A percentile compares a stretch with the other conserved stretches of the same genome.
phyloP scores from a whole-genome alignment of 768 basidiomycete genomes.

The Suillus subluteus region DNA sequence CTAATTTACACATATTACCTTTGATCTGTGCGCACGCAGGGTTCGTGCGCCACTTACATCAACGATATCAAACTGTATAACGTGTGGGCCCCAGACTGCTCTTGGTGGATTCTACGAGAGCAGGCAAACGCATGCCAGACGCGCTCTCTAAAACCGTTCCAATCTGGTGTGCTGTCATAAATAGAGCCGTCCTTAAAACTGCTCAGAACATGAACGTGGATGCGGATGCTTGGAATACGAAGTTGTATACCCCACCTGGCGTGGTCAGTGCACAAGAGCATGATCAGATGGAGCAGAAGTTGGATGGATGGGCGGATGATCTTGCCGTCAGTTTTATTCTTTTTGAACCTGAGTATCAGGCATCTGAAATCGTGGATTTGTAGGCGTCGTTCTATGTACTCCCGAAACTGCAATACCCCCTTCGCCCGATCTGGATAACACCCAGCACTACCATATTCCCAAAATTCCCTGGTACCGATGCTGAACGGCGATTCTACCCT shows the following conservation, averaged over 20 bases:
- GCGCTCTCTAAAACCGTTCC: slow-evolving; percentile 93
- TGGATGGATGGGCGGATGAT: slow-evolving; percentile 71
- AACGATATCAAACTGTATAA: slow-evolving; percentile 10
- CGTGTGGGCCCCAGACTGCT: slow-evolving; percentile 54
- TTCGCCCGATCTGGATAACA: slow-evolving; percentile 89
- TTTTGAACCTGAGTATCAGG: too few relatives aligned
- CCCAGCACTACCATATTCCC: slow-evolving; percentile 64
- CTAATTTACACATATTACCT: slow-evolving; percentile 80
- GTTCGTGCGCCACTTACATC: slow-evolving; percentile 38
- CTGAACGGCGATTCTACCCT: slow-evolving; percentile 53
- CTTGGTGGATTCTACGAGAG: slow-evolving; percentile 89
- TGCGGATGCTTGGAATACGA: slow-evolving; percentile 51
- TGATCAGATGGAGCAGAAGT: slow-evolving; percentile 65
- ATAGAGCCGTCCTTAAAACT: slow-evolving; percentile 52
- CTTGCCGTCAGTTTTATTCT: slow-evolving; percentile 72
- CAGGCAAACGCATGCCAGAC: slow-evolving; percentile 94
- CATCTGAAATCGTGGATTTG: too few relatives aligned
- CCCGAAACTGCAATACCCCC: slow-evolving; percentile 60
- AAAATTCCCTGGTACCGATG: slow-evolving; percentile 24
- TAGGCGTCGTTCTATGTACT: slow-evolving; percentile 76
- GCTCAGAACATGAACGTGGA: slow-evolving; percentile 3
- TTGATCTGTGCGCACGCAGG: slow-evolving; percentile 57
- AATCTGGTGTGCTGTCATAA: slow-evolving; percentile 92
- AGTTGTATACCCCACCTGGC: slow-evolving; percentile 72
- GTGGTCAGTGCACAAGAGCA: slow-evolving; percentile 78